phyloP scores from a whole-genome alignment of 345 rosid species.

The Odontarrhena argentea region DNA sequence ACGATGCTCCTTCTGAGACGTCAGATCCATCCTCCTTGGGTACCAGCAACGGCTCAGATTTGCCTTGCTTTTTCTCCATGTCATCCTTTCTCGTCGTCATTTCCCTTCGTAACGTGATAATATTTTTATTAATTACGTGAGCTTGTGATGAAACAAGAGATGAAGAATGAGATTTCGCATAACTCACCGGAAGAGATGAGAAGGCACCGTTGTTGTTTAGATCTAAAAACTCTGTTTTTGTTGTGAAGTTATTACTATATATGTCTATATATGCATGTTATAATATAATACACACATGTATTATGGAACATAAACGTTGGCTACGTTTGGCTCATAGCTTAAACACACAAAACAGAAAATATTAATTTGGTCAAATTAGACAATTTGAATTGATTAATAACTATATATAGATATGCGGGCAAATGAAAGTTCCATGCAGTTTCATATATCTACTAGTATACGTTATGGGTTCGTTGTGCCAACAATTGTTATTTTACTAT shows the following conservation, averaged over 20 bases:
- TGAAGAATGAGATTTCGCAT: background rate
- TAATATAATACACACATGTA: background rate
- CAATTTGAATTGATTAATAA: conserved; percentile 27
- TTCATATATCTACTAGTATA: background rate
- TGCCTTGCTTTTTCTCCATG: conserved; percentile 14
- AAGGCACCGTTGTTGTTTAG: conserved; percentile 21
- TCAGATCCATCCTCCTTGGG: conserved; percentile 24
- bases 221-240: conserved; percentile 11
- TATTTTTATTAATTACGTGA: background rate
- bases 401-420: background rate
- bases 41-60: conserved; percentile 46
- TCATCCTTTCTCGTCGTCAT: conserved; percentile 31
- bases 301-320: conserved; percentile 2
- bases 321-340: conserved; percentile 14
- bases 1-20: conserved; percentile 36
- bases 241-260: conserved; percentile 25
- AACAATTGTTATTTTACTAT: too few species aligned
- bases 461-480: background rate
- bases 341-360: conserved; percentile 22
- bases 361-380: conserved; percentile 23
- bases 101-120: conserved; percentile 13
- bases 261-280: background rate
- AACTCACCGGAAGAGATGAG: conserved; percentile 30
- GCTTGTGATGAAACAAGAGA: background rate
- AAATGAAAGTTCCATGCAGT: background rate